phyloP scores from a whole-genome alignment of 1,284 basidiomycete genomes.

The Trametes polyzona region DNA sequence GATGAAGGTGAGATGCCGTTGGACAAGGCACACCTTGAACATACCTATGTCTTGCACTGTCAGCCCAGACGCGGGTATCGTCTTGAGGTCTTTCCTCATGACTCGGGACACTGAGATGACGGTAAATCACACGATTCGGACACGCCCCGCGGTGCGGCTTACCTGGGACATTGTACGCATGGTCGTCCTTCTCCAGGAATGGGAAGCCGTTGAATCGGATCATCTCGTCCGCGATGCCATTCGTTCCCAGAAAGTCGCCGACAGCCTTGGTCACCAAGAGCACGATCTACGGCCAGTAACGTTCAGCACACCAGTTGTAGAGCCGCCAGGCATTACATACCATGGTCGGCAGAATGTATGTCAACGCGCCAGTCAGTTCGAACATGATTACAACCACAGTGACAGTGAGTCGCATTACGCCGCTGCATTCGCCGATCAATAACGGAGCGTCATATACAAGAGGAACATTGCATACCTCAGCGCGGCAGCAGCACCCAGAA shows the following conservation, averaged over 20 bases:
- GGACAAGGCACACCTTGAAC: background rate
- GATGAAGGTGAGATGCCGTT: too few species aligned
- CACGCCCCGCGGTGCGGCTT: too few species aligned
- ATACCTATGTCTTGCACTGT: conserved; percentile 77
- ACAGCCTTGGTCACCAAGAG: conserved; percentile 96
- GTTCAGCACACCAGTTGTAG: background rate
- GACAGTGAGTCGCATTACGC: conserved; percentile 96
- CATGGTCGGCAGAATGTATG: conserved; percentile 99
- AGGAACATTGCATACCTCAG: conserved; percentile 62
- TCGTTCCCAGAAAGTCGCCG: conserved; percentile 92
- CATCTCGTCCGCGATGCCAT: conserved; percentile 96
- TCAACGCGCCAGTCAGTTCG: conserved; percentile 97
- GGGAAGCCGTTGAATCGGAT: conserved; percentile 98
- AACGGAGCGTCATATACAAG: too few species aligned
- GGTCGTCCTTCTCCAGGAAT: conserved; percentile 93
- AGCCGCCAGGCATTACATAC: conserved; percentile 45
- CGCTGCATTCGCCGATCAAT: conserved; percentile 49
- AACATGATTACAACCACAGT: conserved; percentile 99
- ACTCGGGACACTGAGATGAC: conserved; percentile 74
- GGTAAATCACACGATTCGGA: background rate
- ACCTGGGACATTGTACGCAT: conserved; percentile 90
- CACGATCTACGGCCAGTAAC: conserved; percentile 78
- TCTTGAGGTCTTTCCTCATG: conserved; percentile 83
- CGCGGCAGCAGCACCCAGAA: conserved; percentile 94
- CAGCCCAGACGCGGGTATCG: conserved; percentile 78